These are phyloP conservation scores for Leishmania major DNA, from an alignment of 208 protist species.

Conservation along the genomic window DNA sequence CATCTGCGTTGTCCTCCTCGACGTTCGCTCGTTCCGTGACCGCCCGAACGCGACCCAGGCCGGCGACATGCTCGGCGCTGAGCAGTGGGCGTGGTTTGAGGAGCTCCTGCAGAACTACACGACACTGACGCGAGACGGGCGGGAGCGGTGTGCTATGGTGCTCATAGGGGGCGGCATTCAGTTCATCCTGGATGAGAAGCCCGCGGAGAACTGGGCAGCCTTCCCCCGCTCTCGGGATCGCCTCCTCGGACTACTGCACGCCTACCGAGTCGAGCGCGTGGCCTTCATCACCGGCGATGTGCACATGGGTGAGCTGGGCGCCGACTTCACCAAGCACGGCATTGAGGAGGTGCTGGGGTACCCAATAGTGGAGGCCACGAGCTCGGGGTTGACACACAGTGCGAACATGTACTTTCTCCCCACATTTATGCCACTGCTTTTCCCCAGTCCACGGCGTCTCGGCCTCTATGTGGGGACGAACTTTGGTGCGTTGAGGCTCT, in stretches of 20 bases:
- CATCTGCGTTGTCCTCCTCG: slow-evolving; percentile 76
- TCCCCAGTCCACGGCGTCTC: slow-evolving; percentile 51
- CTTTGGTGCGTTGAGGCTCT: slow-evolving; percentile 60
- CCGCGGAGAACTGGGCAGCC: slow-evolving; percentile 75
- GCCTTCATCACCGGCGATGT: slow-evolving; percentile 88
- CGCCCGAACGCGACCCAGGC: slow-evolving; percentile 41
- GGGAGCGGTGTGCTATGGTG: slow-evolving; percentile 59
- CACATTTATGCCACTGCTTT: slow-evolving; percentile 45
- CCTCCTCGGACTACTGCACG: slow-evolving; percentile 56
- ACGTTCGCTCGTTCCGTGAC: slow-evolving; percentile 83
- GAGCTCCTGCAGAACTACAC: slow-evolving; percentile 38
- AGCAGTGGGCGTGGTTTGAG: slow-evolving; percentile 87
- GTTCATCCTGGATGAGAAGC: slow-evolving; percentile 78
- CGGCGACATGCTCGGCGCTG: slow-evolving; percentile 79
- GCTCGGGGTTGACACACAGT: slow-evolving; percentile 84
- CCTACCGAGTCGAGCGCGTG: slow-evolving; percentile 50
- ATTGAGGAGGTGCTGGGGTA: slow-evolving; percentile 52
- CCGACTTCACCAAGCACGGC: slow-evolving; percentile 44
- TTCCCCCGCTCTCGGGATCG: slow-evolving; percentile 61
- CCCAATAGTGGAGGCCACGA: slow-evolving; percentile 78
- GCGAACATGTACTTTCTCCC: slow-evolving; percentile 48
- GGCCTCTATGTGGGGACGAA: slow-evolving; percentile 73
- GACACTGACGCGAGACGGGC: slow-evolving; percentile 8
- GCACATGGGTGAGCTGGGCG: slow-evolving; percentile 82
- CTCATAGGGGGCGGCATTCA: slow-evolving; percentile 82